A percentile compares a stretch with the other conserved stretches of the same genome.
These are phyloP conservation scores for Mycena haematopus DNA, from an alignment of 768 basidiomycete species.

Conservation along the genomic window DNA sequence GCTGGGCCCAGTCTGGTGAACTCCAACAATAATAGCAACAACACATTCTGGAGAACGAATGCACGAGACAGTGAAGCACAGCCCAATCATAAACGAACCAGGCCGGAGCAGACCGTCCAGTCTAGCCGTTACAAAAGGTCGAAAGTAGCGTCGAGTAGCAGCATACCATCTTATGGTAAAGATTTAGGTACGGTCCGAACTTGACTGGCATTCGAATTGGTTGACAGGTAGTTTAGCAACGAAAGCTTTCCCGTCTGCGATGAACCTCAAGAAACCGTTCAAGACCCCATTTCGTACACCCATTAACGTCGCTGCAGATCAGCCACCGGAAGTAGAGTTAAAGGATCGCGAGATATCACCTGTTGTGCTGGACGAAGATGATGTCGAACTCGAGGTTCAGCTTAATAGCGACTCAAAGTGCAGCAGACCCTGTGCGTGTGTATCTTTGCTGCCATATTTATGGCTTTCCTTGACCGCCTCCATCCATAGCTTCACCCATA, in stretches of 20 bases:
- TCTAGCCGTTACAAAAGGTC: constrained; percentile 10
- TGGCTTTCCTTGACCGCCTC: not conserved
- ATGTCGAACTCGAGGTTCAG: constrained; percentile 11
- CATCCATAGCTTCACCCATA: constrained; percentile 22
- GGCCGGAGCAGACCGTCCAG: constrained; percentile 11
- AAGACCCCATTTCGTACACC: constrained; percentile 44
- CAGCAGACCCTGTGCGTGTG: constrained; percentile 17
- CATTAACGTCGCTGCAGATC: not conserved
- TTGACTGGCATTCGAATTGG: not conserved
- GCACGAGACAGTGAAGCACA: constrained; percentile 13
- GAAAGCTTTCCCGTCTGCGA: constrained; percentile 50
- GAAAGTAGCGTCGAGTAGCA: constrained; percentile 2
- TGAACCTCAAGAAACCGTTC: constrained; percentile 55
- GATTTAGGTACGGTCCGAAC: constrained; percentile 39
- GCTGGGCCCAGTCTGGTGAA: constrained; percentile 21
- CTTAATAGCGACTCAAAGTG: not conserved
- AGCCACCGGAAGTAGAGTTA: constrained; percentile 4
- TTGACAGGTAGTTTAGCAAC: constrained; percentile 43
- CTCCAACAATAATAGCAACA: constrained; percentile 17
- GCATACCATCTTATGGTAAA: constrained; percentile 18
- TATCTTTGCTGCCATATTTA: not conserved
- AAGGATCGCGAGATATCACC: constrained; percentile 11
- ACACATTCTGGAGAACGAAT: constrained; percentile 15
- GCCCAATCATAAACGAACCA: constrained; percentile 13
- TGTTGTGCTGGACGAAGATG: not conserved